Base-by-base conservation (phyloP, 805 yeast species). In the Starmerella potacharoeniae region DNA sequence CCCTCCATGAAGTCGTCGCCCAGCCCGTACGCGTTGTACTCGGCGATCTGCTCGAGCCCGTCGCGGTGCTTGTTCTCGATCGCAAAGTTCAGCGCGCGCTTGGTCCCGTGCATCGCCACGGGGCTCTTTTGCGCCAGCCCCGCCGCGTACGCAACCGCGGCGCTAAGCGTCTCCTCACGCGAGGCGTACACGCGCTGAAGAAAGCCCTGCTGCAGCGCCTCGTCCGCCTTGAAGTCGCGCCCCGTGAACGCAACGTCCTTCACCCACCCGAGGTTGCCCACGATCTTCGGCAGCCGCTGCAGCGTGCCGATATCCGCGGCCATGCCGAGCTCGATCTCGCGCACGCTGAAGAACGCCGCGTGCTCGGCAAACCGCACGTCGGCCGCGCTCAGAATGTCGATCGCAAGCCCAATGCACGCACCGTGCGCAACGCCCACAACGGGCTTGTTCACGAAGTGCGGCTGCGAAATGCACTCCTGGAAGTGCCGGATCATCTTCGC, bases 261-360 rank as follows among this genome's bases (percentile, higher is more conserved):
- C 57, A 83, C 68, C 70, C 78, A 73, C 5, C 86, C 80, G 14
- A 72, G 68, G 65, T 82, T 82, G 44, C 75, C 75, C 17, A 76
- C 75, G 1, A 81, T 55, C 17, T 65, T 64, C 5, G 86, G 83
- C 55, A 84, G 63, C 64, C 91, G 73, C 68, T 85, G 90, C 55
- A 85, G 71, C 1, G 86, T 75, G 5, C 95, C 95, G 63, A 85
- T 83, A 65, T 86, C 93, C 1, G 93, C 89, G 40, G 86, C 77
- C 65, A 86, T 74, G 3, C 91, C 93, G 53, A 85, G 73, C 58
- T 80, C 78, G 57, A 84, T 80, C 68, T 85, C 95, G 55, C 83
- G 77, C 55, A 86, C 77, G 43, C 84, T 75, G 59, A 83, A 73
- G 41, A 64, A 68, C 13, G 78, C 75, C 59, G 77, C 83, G 34